Conservation (phyloP, 257 asterid genomes). For the Capsicum pubescens region DNA sequence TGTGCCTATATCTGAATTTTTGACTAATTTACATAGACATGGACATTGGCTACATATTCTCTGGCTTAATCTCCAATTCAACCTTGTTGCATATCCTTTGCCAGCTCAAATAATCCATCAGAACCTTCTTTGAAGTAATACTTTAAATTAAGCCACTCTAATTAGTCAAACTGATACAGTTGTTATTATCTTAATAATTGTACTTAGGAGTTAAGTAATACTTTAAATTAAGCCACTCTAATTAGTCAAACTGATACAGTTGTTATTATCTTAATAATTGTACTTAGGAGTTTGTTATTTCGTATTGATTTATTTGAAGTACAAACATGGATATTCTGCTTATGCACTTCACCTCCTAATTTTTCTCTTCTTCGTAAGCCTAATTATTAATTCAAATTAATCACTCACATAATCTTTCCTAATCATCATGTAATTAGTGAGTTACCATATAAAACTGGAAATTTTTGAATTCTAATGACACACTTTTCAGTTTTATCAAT, state of each 20-base stretch:
- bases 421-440: background rate
- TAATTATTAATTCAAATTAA: background rate
- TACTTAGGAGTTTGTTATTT: conserved; percentile 25
- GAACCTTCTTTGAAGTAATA: background rate
- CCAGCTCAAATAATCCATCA: background rate
- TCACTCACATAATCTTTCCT: background rate
- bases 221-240: background rate
- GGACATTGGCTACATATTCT: background rate
- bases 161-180: conserved; percentile 19
- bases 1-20: too few species aligned
- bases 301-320: conserved; percentile 27
- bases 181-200: background rate
- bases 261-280: background rate
- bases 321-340: conserved; percentile 1
- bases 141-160: background rate
- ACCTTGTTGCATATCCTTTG: conserved; percentile 9
- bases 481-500: background rate
- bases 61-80: background rate
- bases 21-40: background rate
- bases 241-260: conserved; percentile 19
- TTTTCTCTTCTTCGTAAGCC: background rate
- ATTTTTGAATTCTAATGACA: background rate
- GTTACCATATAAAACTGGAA: background rate
- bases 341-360: conserved; percentile 24
- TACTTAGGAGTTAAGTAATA: background rate